Conservation (phyloP, 2,329 filamentous ascomycete genomes). For the Fusarium abutilonis region DNA sequence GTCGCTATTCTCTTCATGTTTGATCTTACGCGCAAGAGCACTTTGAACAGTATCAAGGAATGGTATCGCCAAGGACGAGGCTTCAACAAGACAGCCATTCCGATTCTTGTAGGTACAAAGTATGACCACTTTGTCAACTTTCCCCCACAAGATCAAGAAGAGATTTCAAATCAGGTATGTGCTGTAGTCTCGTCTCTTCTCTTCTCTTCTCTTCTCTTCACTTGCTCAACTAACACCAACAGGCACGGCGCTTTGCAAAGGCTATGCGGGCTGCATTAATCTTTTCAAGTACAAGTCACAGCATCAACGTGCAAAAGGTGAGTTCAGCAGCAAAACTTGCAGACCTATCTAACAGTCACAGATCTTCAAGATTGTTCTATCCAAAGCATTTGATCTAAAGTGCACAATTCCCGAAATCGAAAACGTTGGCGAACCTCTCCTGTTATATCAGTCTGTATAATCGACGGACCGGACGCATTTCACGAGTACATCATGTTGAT, state of each 20-base stretch:
- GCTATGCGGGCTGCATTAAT: slow-evolving; percentile 98
- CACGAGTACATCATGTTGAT: slow-evolving; percentile 40
- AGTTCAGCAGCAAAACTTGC: slow-evolving; percentile 20
- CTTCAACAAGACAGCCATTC: slow-evolving; percentile 99
- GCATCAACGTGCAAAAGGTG: slow-evolving; percentile 99
- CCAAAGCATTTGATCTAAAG: slow-evolving; percentile 97
- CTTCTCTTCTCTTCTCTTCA: not conserved
- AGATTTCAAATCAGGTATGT: slow-evolving; percentile 92
- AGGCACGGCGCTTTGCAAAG: slow-evolving; percentile 96
- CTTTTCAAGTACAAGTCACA: slow-evolving; percentile 98
- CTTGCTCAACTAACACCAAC: slow-evolving; percentile 19
- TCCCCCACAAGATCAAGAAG: slow-evolving; percentile 94
- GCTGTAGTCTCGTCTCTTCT: too few species aligned
- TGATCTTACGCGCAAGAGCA: slow-evolving; percentile 96
- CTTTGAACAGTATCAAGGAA: slow-evolving; percentile 98
- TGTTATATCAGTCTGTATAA: slow-evolving; percentile 80
- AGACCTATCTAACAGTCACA: slow-evolving; percentile 50
- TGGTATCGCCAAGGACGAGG: slow-evolving; percentile 98
- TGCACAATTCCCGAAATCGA: slow-evolving; percentile 99
- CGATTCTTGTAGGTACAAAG: slow-evolving; percentile 95
- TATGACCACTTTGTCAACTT: slow-evolving; percentile 99
- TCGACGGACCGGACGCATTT: slow-evolving; percentile 15
- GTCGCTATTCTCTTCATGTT: slow-evolving; percentile 99
- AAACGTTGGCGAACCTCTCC: slow-evolving; percentile 93
- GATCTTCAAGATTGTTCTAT: slow-evolving; percentile 99